Percentiles rank a stretch among this genome's conserved stretches.
Evolutionary conservation across 192 early-diverging fungal species (phyloP).

Genomic region (Radiomyces spectabilis): DNA sequence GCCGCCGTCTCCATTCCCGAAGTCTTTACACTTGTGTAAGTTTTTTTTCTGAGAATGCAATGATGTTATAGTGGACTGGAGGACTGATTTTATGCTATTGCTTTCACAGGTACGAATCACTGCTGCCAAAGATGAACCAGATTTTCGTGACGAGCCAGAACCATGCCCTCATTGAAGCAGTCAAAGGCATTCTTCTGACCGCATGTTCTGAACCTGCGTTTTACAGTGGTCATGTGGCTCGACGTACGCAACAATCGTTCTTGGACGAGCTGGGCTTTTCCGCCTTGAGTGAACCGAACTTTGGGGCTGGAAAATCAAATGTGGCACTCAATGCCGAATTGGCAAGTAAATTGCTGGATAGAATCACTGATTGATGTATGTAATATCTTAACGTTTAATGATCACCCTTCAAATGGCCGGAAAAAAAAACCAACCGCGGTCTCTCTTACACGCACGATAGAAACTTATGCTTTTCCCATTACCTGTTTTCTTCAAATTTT

Average conservation of each 20-base stretch:
- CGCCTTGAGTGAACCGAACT: neutral
- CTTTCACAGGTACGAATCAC: conserved; percentile 50
- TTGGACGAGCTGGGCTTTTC: conserved; percentile 2
- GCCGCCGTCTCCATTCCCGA: conserved; percentile 64
- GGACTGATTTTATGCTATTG: neutral
- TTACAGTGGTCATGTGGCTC: neutral
- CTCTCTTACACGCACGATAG: too few species aligned
- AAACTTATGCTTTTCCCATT: too few species aligned
- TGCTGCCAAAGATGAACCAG: conserved; percentile 66
- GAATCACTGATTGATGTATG: conserved; percentile 17
- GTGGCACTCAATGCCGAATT: conserved; percentile 6
- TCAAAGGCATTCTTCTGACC: conserved; percentile 62
- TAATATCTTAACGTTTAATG: too few species aligned
- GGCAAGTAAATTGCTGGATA: conserved; percentile 8
- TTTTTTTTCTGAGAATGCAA: conserved; percentile 4
- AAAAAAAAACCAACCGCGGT: too few species aligned
- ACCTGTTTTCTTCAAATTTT: too few species aligned
- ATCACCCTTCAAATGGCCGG: too few species aligned
- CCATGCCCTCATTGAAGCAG: conserved; percentile 52
- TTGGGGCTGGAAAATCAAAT: conserved; percentile 9
- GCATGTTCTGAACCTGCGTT: conserved; percentile 46
- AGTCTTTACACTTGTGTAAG: conserved; percentile 67
- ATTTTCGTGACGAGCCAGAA: conserved; percentile 59
- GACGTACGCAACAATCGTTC: neutral
- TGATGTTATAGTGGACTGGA: neutral